These are phyloP conservation scores for Fusarium concolor DNA, from an alignment of 2,329 filamentous ascomycete genomes.

Conservation along the genomic window DNA sequence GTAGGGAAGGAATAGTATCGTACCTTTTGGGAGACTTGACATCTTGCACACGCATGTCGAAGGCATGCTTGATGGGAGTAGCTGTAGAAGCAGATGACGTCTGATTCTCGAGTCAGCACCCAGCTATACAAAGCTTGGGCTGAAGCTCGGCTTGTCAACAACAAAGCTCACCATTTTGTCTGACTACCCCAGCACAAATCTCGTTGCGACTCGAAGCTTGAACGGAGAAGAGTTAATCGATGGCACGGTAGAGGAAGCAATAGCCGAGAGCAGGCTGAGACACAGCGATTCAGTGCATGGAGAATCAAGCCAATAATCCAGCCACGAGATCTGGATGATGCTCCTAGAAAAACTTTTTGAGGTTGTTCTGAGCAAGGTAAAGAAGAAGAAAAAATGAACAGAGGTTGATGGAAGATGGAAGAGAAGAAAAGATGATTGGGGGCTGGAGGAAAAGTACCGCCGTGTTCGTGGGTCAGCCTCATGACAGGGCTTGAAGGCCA, in stretches of 20 bases:
- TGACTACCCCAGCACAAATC: conserved; percentile 10
- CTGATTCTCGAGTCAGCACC: conserved; percentile 53
- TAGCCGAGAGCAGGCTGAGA: conserved; percentile 38
- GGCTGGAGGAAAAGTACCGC: conserved; percentile 42
- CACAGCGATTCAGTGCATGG: conserved; percentile 41
- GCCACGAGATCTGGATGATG: conserved; percentile 35
- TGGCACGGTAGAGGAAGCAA: conserved; percentile 16
- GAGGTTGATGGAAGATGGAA: conserved; percentile 38
- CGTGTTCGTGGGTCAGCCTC: conserved; percentile 37
- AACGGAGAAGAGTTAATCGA: conserved; percentile 18
- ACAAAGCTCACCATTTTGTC: conserved; percentile 43
- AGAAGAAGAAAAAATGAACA: conserved; percentile 32
- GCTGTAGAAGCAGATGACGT: conserved; percentile 79
- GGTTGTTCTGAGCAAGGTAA: conserved; percentile 22
- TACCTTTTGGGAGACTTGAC: conserved; percentile 92
- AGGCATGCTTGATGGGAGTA: conserved; percentile 76
- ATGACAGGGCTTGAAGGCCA: conserved; percentile 29
- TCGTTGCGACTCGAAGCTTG: conserved; percentile 30
- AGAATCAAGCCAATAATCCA: conserved; percentile 39
- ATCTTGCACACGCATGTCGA: conserved; percentile 84
- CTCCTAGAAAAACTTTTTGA: conserved; percentile 8
- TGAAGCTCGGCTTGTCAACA: conserved; percentile 18
- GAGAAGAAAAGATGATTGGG: conserved; percentile 45
- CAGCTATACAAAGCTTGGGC: conserved; percentile 23
- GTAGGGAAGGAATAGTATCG: conserved; percentile 51